A percentile compares a stretch with the other conserved stretches of the same genome.
Evolutionary conservation across 305 asterid genomes (phyloP).

Genomic region (Stenogyne calaminthoides): DNA sequence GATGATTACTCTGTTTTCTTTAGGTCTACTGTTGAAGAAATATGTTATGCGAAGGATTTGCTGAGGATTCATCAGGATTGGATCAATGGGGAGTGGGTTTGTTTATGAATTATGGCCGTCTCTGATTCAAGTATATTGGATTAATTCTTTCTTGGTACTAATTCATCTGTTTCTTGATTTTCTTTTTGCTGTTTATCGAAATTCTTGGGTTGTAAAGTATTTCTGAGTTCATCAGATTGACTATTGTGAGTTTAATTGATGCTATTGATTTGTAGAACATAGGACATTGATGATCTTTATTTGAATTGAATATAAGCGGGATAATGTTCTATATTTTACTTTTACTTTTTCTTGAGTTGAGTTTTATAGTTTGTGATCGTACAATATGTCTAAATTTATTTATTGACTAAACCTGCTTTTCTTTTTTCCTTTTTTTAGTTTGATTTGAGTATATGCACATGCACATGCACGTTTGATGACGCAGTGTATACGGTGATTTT

Average conservation of each 20-base stretch:
- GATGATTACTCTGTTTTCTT: slow-evolving; percentile 24
- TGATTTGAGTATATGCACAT: too few species aligned
- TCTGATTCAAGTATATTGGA: background rate
- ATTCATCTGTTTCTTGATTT: background rate
- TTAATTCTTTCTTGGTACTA: too few species aligned
- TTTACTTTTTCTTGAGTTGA: background rate
- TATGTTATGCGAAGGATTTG: slow-evolving; percentile 20
- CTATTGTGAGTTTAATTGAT: background rate
- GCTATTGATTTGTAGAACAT: background rate
- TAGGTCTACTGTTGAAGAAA: slow-evolving; percentile 24
- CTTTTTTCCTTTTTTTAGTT: too few species aligned
- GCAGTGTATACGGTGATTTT: too few species aligned
- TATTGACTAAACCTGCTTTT: too few species aligned
- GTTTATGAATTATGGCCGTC: background rate
- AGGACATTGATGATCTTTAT: background rate
- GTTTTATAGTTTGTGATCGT: background rate
- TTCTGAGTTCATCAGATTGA: background rate
- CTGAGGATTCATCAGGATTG: slow-evolving; percentile 27
- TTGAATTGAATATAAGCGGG: background rate
- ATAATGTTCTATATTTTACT: background rate
- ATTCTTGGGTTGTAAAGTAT: background rate
- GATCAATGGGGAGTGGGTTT: slow-evolving; percentile 19
- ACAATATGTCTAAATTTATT: too few species aligned
- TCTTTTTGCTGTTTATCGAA: background rate
- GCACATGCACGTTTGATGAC: too few species aligned